Evolutionary conservation across 2,329 filamentous ascomycete species (phyloP).

Genomic region (Botrytis elliptica): DNA sequence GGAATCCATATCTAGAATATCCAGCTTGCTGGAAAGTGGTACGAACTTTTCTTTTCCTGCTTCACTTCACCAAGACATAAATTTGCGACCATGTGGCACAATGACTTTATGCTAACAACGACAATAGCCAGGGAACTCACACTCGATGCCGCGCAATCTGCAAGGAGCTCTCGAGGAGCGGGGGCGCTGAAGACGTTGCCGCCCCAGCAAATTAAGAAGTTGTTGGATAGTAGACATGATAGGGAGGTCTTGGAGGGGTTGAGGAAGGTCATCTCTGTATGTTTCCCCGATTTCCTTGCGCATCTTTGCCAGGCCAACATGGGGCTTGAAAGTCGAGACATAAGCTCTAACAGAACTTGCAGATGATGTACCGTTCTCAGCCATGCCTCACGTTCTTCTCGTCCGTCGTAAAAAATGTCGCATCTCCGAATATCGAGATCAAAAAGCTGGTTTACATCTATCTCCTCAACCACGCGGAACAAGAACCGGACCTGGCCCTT

Average conservation of each 20-base stretch:
- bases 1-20: constrained; percentile 96
- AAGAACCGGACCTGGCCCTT: constrained; percentile 90
- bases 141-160: constrained; percentile 91
- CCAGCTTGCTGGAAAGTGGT: constrained; percentile 93
- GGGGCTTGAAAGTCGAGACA: not conserved
- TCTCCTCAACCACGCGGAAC: constrained; percentile 92
- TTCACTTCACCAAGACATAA: not conserved
- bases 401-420: constrained; percentile 97
- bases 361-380: constrained; percentile 95
- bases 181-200: constrained; percentile 66
- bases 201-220: constrained; percentile 84
- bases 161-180: constrained; percentile 57
- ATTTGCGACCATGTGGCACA: constrained; percentile 17
- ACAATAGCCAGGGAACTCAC: constrained; percentile 86
- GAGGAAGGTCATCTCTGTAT: constrained; percentile 81
- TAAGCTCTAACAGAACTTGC: constrained; percentile 19
- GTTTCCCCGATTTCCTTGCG: constrained; percentile 31
- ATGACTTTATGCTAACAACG: constrained; percentile 24
- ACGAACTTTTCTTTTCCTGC: constrained; percentile 39
- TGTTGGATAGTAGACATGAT: constrained; percentile 90
- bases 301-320: not conserved
- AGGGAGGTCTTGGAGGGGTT: constrained; percentile 90
- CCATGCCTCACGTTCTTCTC: constrained; percentile 92
- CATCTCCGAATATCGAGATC: constrained; percentile 88
- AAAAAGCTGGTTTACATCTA: constrained; percentile 99